phyloP scores from a whole-genome alignment of 805 yeast genomes.

The Starmerella scarabaei region DNA sequence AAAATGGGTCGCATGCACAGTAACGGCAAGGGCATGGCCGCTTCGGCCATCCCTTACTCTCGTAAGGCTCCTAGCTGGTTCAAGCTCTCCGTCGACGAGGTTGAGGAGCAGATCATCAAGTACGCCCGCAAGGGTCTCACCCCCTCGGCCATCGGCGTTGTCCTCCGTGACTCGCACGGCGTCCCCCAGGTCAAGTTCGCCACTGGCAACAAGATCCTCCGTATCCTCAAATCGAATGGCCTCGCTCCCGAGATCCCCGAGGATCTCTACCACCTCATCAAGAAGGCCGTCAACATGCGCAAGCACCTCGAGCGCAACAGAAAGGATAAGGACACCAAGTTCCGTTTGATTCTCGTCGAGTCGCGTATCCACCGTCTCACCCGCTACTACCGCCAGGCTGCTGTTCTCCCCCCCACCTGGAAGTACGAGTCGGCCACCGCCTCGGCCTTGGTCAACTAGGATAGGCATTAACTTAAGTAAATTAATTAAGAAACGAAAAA shows the following conservation, averaged over 20 bases:
- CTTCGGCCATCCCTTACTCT: constrained; percentile 98
- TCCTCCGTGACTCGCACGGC: constrained; percentile 99
- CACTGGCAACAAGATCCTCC: constrained; percentile 98
- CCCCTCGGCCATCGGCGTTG: constrained; percentile 99
- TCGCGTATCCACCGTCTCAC: constrained; percentile 99
- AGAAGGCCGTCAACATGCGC: constrained; percentile 99
- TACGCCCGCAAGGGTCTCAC: constrained; percentile 99
- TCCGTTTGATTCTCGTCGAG: constrained; percentile 99
- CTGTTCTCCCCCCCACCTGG: constrained; percentile 99
- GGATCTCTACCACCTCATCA: constrained; percentile 96
- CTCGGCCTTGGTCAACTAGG: constrained; percentile 95
- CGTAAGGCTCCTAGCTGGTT: constrained; percentile 99
- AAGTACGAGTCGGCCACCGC: constrained; percentile 99
- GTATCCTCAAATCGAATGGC: constrained; percentile 99
- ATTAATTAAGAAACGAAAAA: neutral
- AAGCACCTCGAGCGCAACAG: constrained; percentile 99
- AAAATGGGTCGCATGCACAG: constrained; percentile 99
- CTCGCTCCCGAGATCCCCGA: constrained; percentile 99
- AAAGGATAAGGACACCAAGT: constrained; percentile 99
- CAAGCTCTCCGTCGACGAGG: constrained; percentile 89
- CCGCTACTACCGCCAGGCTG: constrained; percentile 99
- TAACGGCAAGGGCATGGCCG: constrained; percentile 99
- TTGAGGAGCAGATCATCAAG: constrained; percentile 96
- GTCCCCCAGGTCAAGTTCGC: constrained; percentile 93
- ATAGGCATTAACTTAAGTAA: constrained; percentile 14